phyloP scores from a whole-genome alignment of 2,329 filamentous ascomycete species.

The Colletotrichum lini region DNA sequence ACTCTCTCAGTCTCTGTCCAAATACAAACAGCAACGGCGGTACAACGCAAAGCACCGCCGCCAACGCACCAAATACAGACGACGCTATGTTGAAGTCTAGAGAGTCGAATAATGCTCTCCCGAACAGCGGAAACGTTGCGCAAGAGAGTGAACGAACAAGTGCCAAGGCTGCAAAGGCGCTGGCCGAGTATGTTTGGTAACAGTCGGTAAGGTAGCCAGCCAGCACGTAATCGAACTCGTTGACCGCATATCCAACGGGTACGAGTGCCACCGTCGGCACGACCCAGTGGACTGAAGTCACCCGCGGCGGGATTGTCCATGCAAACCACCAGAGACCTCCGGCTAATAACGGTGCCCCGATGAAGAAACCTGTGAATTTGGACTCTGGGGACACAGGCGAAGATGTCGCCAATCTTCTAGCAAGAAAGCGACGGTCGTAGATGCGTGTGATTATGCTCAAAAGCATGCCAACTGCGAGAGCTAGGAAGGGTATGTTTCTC shows the following conservation, averaged over 20 bases:
- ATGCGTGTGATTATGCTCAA: constrained; percentile 16
- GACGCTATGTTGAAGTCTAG: constrained; percentile 14
- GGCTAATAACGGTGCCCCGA: constrained; percentile 59
- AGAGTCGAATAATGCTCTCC: constrained; percentile 3
- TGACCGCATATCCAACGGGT: constrained; percentile 61
- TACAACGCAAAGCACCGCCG: constrained; percentile 18
- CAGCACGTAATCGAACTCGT: constrained; percentile 54
- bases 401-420: constrained; percentile 6
- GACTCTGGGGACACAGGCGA: constrained; percentile 39
- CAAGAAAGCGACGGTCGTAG: constrained; percentile 2
- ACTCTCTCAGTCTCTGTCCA: constrained; percentile 1
- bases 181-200: constrained; percentile 23
- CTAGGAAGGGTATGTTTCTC: constrained; percentile 23
- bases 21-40: constrained; percentile 15
- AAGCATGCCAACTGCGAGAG: constrained; percentile 10
- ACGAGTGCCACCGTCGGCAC: constrained; percentile 57
- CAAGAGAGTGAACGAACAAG: constrained; percentile 14
- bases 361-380: constrained; percentile 51
- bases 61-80: constrained; percentile 7
- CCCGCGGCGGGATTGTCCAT: constrained; percentile 60
- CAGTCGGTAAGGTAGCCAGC: constrained; percentile 30
- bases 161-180: constrained; percentile 16
- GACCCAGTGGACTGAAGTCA: constrained; percentile 53
- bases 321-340: constrained; percentile 61
- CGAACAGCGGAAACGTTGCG: constrained; percentile 21